Base-by-base conservation (phyloP, 2,329 filamentous ascomycete genomes). In the Penicillium sp. region DNA sequence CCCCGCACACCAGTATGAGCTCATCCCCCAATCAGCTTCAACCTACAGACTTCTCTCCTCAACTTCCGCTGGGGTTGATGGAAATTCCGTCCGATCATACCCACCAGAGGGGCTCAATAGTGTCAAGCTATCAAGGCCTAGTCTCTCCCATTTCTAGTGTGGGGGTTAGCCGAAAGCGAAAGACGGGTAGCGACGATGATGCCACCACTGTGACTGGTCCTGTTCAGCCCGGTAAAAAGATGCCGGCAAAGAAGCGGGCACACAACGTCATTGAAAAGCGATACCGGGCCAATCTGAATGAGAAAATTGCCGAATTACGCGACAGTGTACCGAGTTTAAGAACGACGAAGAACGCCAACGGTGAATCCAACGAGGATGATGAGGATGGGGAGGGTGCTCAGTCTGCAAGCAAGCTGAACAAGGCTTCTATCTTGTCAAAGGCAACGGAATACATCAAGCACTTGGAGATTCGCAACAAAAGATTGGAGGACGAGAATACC, bases 251-350 rank as follows among this genome's bases (percentile, higher is more conserved):
- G 82, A 97, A 97, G 82, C 96, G 93, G 31, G 92, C 93, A 2
- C 93, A 98, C 77, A 98, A 97, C 75, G 95, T 98, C 83, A 97
- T 98, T 61, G 93, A 98, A 78, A 98, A 97, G 82, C 83, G 93
- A 63, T 98, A 98, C 75, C 88, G 93, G 67, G 96, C 91, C 53
- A 98, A 98, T 70, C 82, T 98, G 56, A 98, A 98, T 70, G 93
- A 97, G 72, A 98, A 98, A 79, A 98, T 98, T 67, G 90, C 92
- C 46, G 92, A 93, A 57, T 79, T 98, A 60, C 84, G 93, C 66
- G 92, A 97, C 73, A 96, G 91, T 69, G 92, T 98, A 14, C 93
- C 93, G 2, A 96, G 90, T 73, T 79, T 98, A 56, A 86, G 93
- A 48, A 90, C 92, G 85, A 86, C 87, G 37, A 91, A 90, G 77